Conservation (phyloP, 352 stramenopile genomes). For the Phytophthora litchii region DNA sequence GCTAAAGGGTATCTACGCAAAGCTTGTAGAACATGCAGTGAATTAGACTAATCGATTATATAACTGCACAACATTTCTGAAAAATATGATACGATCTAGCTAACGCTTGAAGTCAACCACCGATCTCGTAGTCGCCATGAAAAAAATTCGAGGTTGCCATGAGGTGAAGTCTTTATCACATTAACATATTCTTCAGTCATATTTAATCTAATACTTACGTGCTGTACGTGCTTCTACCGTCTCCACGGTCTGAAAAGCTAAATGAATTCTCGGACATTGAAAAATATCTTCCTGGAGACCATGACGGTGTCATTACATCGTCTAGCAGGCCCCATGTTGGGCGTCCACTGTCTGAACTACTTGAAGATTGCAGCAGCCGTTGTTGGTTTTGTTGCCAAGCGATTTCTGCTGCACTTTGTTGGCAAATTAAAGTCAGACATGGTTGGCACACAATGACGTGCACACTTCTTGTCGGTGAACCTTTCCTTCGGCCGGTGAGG, state of each 20-base stretch:
- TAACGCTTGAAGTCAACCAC: no score
- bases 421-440: slow-evolving; percentile 5
- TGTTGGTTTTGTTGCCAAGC: slow-evolving; percentile 21
- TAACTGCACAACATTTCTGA: background rate
- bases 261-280: slow-evolving; percentile 18
- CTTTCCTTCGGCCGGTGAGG: slow-evolving; percentile 14
- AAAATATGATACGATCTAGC: no score
- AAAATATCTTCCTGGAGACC: slow-evolving; percentile 15
- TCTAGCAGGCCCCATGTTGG: slow-evolving; percentile 10
- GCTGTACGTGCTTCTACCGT: slow-evolving; percentile 7
- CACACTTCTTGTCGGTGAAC: slow-evolving; percentile 4
- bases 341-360: slow-evolving; percentile 13
- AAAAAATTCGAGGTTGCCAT: no score
- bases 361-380: slow-evolving; percentile 1
- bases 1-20: slow-evolving; percentile 39
- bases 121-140: no score
- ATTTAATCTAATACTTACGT: background rate
- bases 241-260: slow-evolving; percentile 10
- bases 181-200: no score
- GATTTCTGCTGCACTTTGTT: slow-evolving; percentile 8
- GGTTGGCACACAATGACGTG: slow-evolving; percentile 15
- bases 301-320: background rate
- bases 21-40: slow-evolving; percentile 32
- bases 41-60: slow-evolving; percentile 10
- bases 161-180: no score